These are phyloP conservation scores for Penicillium capsulatum DNA, from an alignment of 2,329 filamentous ascomycete genomes.

Conservation along the genomic window DNA sequence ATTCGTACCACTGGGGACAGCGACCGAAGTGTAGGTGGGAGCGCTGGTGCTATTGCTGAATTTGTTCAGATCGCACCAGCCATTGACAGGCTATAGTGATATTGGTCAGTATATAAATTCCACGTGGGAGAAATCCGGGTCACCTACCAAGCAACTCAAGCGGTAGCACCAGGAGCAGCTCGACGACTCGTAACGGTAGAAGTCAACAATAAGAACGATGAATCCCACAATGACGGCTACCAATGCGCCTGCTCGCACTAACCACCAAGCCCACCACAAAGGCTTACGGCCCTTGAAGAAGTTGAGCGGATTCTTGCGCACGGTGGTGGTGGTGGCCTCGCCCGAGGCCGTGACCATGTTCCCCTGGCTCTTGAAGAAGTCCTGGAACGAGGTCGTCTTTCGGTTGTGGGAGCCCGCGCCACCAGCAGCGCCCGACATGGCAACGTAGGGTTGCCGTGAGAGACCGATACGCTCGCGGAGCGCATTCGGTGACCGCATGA, in stretches of 20 bases:
- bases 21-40: too few species aligned
- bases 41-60: too few species aligned
- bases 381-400: constrained; percentile 52
- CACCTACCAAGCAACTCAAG: constrained; percentile 79
- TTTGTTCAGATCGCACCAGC: constrained; percentile 42
- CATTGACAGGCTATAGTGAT: constrained; percentile 38
- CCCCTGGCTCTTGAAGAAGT: constrained; percentile 53
- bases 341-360: constrained; percentile 35
- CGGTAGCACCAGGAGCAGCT: constrained; percentile 93
- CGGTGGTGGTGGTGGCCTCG: constrained; percentile 1
- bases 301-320: constrained; percentile 40
- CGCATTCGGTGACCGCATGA: constrained; percentile 81
- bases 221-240: constrained; percentile 80
- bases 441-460: constrained; percentile 65
- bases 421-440: constrained; percentile 54
- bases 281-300: constrained; percentile 93
- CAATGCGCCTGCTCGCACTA: constrained; percentile 72
- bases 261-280: constrained; percentile 97
- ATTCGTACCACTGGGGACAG: too few species aligned
- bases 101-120: constrained; percentile 13
- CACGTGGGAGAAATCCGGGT: neutral
- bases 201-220: constrained; percentile 82
- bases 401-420: constrained; percentile 30
- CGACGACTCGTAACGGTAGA: constrained; percentile 68
- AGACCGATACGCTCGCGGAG: constrained; percentile 70